Percentiles rank a stretch among this genome's conserved stretches.
phyloP scores from a whole-genome alignment of 1,284 basidiomycete species.

The Porogramme epimiltina region DNA sequence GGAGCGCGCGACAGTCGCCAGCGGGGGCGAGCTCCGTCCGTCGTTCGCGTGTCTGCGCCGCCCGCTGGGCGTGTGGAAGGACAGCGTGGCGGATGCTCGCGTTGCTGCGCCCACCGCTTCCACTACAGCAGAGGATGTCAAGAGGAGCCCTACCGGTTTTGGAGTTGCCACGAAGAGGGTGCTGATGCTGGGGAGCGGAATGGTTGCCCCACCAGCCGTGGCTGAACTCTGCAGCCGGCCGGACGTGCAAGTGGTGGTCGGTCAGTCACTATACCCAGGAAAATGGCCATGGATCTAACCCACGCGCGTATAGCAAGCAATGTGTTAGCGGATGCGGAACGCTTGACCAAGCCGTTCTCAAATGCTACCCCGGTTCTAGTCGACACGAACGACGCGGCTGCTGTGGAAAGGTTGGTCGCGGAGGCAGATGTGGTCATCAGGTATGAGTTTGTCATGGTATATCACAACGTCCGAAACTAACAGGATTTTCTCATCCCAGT shows the following conservation, averaged over 20 bases:
- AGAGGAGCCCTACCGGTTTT: background rate
- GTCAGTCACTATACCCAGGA: slow-evolving; percentile 60
- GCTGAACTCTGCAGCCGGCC: slow-evolving; percentile 62
- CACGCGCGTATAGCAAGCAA: slow-evolving; percentile 66
- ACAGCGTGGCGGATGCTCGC: slow-evolving; percentile 7
- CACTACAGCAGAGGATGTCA: too few relatives aligned
- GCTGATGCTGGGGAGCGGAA: slow-evolving; percentile 86
- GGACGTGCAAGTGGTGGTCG: slow-evolving; percentile 73
- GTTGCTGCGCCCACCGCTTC: background rate
- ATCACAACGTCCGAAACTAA: background rate
- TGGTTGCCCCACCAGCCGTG: slow-evolving; percentile 87
- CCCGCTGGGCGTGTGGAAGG: slow-evolving; percentile 49
- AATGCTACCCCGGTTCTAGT: slow-evolving; percentile 64
- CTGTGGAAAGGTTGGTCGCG: slow-evolving; percentile 56
- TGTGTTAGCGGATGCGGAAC: slow-evolving; percentile 59
- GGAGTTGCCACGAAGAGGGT: slow-evolving; percentile 60
- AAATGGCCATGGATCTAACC: slow-evolving; percentile 3
- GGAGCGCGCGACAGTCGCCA: slow-evolving; percentile 71
- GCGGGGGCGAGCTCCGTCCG: slow-evolving; percentile 53
- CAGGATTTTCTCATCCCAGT: slow-evolving; percentile 40
- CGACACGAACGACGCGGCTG: slow-evolving; percentile 60
- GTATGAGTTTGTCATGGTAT: slow-evolving; percentile 41
- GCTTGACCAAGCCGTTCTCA: slow-evolving; percentile 51
- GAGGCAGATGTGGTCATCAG: slow-evolving; percentile 70
- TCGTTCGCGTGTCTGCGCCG: slow-evolving; percentile 62